Base-by-base conservation (phyloP, 1,139 yeast genomes). In the Zygoascus sp. region DNA sequence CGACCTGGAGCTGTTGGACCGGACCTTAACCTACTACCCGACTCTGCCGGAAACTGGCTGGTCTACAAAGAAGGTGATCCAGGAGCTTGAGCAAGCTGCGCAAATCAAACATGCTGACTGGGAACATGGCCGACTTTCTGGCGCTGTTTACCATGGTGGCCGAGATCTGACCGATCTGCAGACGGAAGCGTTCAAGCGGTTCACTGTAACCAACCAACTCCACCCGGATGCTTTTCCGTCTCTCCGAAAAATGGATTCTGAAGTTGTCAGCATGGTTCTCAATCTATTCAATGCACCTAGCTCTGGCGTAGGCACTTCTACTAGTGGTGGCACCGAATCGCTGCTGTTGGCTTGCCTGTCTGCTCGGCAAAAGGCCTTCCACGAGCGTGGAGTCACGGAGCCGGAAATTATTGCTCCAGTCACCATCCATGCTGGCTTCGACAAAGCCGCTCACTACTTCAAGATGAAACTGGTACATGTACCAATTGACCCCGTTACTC, bases 211-310 rank as follows among this genome's bases (percentile, higher is more conserved):
- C 3, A 92, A 92, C 66, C 98, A 92, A 65, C 72, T 92, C 48
- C 98, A 92, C 61, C 98, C 98, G 0, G 97, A 92, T 66, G 95
- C 89, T 7, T 92, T 92, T 62, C 98, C 98, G 0, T 97, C 95
- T 1, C 87, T 92, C 4, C 79, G 98, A 37, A 89, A 90, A 64
- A 90, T 92, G 96, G 98, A 92, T 61, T 75, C 96, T 2, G 97
- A 92, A 62, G 87, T 90, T 5, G 97, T 92, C 2, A 73, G 94
- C 1, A 92, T 92, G 97, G 94, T 86, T 7, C 71, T 92, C 53
- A 76, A 74, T 19, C 61, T 89, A 57, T 92, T 84, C 69, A 76
- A 90, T 65, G 95, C 95, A 2, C 83, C 84, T 1, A 63, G 64
- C 19, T 62, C 75, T 0, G 88, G 83, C 0, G 87, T 94, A 61